Percentiles rank a stretch among this genome's conserved stretches.
These are phyloP conservation scores for Penicillium crustosum DNA, from an alignment of 2,329 filamentous ascomycete species.

Conservation along the genomic window DNA sequence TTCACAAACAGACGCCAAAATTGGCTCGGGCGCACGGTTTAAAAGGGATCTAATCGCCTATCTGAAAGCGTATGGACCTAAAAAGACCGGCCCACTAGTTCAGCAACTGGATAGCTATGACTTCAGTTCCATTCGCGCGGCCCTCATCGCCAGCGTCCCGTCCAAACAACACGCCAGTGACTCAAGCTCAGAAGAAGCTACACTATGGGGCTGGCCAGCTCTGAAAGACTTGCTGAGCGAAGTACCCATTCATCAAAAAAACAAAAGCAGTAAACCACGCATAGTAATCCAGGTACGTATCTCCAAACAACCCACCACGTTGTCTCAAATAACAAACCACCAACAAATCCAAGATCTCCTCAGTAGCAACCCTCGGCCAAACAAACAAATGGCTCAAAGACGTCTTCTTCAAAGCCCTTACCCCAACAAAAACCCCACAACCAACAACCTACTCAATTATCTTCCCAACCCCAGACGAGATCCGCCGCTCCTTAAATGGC, in stretches of 20 bases:
- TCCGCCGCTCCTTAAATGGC: slow-evolving; percentile 73
- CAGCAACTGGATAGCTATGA: slow-evolving; percentile 63
- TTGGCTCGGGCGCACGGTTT: slow-evolving; percentile 69
- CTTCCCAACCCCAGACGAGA: slow-evolving; percentile 78
- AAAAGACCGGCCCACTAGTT: slow-evolving; percentile 55
- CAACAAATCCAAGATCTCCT: slow-evolving; percentile 66
- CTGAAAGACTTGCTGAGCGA: slow-evolving; percentile 59
- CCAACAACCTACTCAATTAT: slow-evolving; percentile 65
- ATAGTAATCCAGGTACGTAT: slow-evolving; percentile 39
- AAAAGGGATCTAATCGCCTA: slow-evolving; percentile 75
- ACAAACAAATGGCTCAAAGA: slow-evolving; percentile 70
- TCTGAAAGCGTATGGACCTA: slow-evolving; percentile 65
- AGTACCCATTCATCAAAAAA: slow-evolving; percentile 49
- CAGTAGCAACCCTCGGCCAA: slow-evolving; percentile 73
- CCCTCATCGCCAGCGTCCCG: slow-evolving; percentile 76
- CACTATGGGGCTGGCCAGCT: slow-evolving; percentile 75
- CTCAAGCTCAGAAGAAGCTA: slow-evolving; percentile 47
- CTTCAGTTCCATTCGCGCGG: slow-evolving; percentile 67
- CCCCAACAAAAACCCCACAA: slow-evolving; percentile 15
- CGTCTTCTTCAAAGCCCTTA: slow-evolving; percentile 56
- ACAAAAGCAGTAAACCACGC: slow-evolving; percentile 30
- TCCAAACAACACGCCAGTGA: slow-evolving; percentile 58
- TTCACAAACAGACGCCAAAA: slow-evolving; percentile 21
- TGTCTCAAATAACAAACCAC: not conserved
- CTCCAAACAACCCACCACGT: slow-evolving; percentile 9